A percentile compares a stretch with the other conserved stretches of the same genome.
Conservation (phyloP, 1,284 basidiomycete species). For the Schizopora paradoxa region DNA sequence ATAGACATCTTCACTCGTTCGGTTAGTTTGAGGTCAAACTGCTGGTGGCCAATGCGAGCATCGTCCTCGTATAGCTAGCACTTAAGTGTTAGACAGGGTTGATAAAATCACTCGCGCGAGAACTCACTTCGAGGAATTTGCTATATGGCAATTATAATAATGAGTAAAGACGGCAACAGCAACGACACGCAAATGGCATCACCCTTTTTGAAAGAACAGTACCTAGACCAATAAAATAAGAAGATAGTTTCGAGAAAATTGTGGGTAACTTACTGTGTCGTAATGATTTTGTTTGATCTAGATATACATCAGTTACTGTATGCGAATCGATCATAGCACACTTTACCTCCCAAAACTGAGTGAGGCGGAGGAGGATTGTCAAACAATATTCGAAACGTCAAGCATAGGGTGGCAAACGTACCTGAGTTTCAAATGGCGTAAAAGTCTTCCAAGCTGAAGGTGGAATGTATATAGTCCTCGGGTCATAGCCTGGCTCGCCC, state of each 20-base stretch:
- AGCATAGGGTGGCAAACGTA: slow-evolving; percentile 25
- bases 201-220: slow-evolving; percentile 97
- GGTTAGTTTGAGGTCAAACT: slow-evolving; percentile 91
- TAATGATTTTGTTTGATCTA: slow-evolving; percentile 92
- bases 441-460: slow-evolving; percentile 76
- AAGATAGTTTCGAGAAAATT: neutral
- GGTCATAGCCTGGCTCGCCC: slow-evolving; percentile 87
- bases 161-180: slow-evolving; percentile 7
- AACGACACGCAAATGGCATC: slow-evolving; percentile 30
- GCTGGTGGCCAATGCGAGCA: slow-evolving; percentile 83
- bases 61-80: slow-evolving; percentile 91
- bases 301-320: neutral
- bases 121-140: slow-evolving; percentile 64
- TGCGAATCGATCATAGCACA: neutral
- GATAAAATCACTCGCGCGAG: neutral
- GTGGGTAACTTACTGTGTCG: slow-evolving; percentile 58
- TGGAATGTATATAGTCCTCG: slow-evolving; percentile 84
- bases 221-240: slow-evolving; percentile 43
- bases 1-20: slow-evolving; percentile 97
- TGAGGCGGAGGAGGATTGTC: slow-evolving; percentile 1
- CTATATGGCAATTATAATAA: slow-evolving; percentile 31
- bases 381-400: slow-evolving; percentile 2
- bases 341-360: slow-evolving; percentile 87
- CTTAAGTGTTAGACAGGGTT: slow-evolving; percentile 25
- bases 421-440: slow-evolving; percentile 94